A percentile compares a stretch with the other conserved stretches of the same genome.
These are phyloP conservation scores for Canna indica DNA, from an alignment of 176 grass and related monocot species.

Conservation along the genomic window DNA sequence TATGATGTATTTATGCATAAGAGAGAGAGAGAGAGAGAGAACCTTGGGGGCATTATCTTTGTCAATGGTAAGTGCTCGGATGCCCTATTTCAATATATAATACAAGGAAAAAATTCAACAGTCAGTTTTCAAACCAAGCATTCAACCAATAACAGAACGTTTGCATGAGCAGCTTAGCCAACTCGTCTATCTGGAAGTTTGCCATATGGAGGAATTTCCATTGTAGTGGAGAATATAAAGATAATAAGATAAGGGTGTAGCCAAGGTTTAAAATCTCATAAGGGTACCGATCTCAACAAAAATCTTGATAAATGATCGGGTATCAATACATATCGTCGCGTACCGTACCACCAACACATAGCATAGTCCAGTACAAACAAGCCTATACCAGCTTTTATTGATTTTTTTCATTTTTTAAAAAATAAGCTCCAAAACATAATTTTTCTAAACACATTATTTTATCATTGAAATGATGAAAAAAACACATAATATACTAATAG, in stretches of 20 bases:
- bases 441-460: no score
- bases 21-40: not conserved
- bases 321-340: no score
- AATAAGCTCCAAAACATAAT: no score
- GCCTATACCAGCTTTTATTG: no score
- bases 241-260: not conserved
- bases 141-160: slow-evolving; percentile 1
- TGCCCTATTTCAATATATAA: slow-evolving; percentile 43
- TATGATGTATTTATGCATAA: not conserved
- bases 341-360: no score
- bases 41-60: slow-evolving; percentile 97
- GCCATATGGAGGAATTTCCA: not conserved
- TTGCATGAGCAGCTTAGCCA: not conserved
- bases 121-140: not conserved
- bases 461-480: no score
- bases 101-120: not conserved
- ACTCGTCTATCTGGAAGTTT: not conserved
- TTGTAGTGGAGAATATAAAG: not conserved
- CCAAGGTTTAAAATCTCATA: no score
- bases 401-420: no score
- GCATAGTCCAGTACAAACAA: no score
- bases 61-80: slow-evolving; percentile 84
- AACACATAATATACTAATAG: no score
- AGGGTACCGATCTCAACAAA: no score
- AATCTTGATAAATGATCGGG: no score